These are phyloP conservation scores for Pyricularia pennisetigena DNA, from an alignment of 2,329 filamentous ascomycete species.

Conservation along the genomic window DNA sequence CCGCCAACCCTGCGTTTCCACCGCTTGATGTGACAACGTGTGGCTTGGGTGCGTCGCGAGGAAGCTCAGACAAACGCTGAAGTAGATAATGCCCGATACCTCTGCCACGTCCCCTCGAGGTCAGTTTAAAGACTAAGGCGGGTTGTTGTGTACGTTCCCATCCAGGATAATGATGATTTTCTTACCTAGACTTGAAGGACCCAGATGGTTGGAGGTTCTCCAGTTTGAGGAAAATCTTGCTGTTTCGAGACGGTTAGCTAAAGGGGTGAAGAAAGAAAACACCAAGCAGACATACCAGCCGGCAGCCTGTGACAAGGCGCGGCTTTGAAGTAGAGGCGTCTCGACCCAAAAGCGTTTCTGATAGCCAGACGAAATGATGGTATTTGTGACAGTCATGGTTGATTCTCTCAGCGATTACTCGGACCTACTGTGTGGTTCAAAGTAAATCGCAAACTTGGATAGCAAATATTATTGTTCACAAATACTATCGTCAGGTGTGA, in stretches of 20 bases:
- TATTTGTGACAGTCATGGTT: not conserved
- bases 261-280: too few relatives aligned
- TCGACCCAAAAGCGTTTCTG: not conserved
- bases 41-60: not conserved
- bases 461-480: not conserved
- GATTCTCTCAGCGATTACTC: not conserved
- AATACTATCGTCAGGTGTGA: too few relatives aligned
- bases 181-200: constrained; percentile 69
- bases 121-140: not conserved
- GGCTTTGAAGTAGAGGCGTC: not conserved
- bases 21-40: not conserved
- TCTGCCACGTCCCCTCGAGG: constrained; percentile 17
- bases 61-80: constrained; percentile 56
- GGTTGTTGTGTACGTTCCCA: not conserved
- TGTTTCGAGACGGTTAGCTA: constrained; percentile 10
- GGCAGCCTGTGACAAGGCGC: not conserved
- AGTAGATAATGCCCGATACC: constrained; percentile 50
- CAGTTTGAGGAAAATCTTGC: constrained; percentile 73
- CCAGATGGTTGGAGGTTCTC: constrained; percentile 74
- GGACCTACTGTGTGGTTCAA: not conserved
- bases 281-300: constrained; percentile 9
- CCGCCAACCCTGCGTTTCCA: constrained; percentile 65
- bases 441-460: not conserved
- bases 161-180: not conserved
- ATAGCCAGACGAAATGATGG: not conserved